phyloP scores from a whole-genome alignment of 441 rosid species.

The Macaranga tanarius region DNA sequence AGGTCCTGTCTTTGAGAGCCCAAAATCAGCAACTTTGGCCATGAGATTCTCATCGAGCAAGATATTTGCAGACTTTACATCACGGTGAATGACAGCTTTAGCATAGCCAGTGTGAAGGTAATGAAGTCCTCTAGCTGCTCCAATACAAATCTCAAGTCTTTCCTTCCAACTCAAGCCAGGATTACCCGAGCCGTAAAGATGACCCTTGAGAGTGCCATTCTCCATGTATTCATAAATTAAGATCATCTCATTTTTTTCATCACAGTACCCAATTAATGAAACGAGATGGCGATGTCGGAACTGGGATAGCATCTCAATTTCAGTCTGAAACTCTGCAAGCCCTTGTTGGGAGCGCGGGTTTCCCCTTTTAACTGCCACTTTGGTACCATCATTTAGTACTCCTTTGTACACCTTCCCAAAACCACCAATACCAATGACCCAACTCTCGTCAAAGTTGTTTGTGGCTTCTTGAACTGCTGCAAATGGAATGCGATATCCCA shows the following conservation, averaged over 20 bases:
- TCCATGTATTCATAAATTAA: constrained; percentile 94
- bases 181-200: constrained; percentile 77
- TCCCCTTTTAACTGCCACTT: constrained; percentile 89
- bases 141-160: constrained; percentile 86
- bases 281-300: constrained; percentile 95
- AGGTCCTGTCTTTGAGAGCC: constrained; percentile 88
- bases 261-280: constrained; percentile 90
- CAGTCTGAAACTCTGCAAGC: constrained; percentile 87
- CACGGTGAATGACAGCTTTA: constrained; percentile 92
- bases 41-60: constrained; percentile 85
- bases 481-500: constrained; percentile 72
- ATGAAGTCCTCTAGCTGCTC: constrained; percentile 94
- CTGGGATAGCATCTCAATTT: constrained; percentile 94
- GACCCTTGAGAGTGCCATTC: constrained; percentile 89
- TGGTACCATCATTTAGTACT: constrained; percentile 63
- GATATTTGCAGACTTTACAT: constrained; percentile 94
- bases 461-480: constrained; percentile 83
- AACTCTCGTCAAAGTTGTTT: constrained; percentile 76
- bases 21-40: constrained; percentile 97
- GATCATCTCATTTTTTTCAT: constrained; percentile 93
- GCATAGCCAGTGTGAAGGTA: constrained; percentile 95
- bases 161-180: constrained; percentile 89
- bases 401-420: constrained; percentile 96
- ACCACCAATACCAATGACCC: constrained; percentile 90
- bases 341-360: constrained; percentile 94